These are phyloP conservation scores for Arabidopsis suecica DNA, from an alignment of 345 rosid species.

Conservation along the genomic window DNA sequence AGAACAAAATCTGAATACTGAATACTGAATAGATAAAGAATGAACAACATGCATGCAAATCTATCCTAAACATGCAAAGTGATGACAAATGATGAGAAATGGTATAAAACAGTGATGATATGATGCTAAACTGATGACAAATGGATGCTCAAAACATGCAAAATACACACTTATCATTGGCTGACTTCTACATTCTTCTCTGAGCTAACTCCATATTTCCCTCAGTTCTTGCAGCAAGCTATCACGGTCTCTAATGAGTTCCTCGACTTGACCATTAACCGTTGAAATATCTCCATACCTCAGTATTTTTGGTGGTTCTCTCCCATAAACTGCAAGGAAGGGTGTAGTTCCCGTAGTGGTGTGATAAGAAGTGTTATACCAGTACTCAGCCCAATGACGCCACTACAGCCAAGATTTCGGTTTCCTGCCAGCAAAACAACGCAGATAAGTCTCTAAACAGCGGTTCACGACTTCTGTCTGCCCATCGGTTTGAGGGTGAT, in stretches of 20 bases:
- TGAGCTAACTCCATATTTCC: neutral
- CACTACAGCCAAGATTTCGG: neutral
- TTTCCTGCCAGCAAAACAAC: neutral
- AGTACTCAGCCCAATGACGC: neutral
- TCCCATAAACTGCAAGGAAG: neutral
- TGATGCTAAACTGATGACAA: no score
- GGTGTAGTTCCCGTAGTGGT: neutral
- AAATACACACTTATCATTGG: no score
- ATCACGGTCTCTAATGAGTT: neutral
- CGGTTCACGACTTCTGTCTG: neutral
- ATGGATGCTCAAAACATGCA: no score
- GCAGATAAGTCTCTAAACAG: neutral
- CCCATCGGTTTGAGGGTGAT: neutral
- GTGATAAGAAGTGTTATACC: neutral
- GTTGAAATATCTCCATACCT: neutral
- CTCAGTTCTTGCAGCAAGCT: rapidly evolving
- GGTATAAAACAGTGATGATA: no score
- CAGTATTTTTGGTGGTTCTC: neutral
- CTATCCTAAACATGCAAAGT: no score
- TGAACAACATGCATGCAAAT: no score
- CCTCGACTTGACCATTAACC: neutral
- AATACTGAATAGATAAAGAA: no score
- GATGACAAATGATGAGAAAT: no score
- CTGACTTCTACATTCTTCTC: neutral
- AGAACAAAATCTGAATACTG: no score